These are phyloP conservation scores for Sporothrix euskadiensis DNA, from an alignment of 2,329 filamentous ascomycete species.

Conservation along the genomic window DNA sequence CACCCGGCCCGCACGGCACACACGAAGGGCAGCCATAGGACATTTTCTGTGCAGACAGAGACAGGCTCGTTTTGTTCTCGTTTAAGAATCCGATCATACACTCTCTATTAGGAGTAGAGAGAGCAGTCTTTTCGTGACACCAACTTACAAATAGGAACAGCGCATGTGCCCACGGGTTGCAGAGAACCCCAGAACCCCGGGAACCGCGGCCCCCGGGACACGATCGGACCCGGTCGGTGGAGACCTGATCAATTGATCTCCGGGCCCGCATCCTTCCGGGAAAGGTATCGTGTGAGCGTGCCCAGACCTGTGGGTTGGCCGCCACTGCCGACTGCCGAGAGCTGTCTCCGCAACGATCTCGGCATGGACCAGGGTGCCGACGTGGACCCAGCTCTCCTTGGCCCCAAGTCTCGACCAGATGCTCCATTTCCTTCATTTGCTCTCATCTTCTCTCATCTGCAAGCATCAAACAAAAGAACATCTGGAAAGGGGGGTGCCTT, in stretches of 20 bases:
- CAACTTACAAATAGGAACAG: neutral
- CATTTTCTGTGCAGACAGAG: neutral
- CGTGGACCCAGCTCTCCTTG: neutral
- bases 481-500: neutral
- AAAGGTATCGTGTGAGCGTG: neutral
- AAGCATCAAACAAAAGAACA: neutral
- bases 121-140: neutral
- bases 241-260: neutral
- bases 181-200: no score
- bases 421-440: neutral
- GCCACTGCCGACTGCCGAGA: conserved; percentile 3
- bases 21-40: neutral
- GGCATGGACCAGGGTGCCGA: neutral
- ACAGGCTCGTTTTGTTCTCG: neutral
- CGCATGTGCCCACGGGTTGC: no score
- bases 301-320: neutral
- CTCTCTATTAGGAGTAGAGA: neutral
- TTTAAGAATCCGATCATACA: neutral
- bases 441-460: neutral
- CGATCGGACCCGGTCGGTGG: neutral
- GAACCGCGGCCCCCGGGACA: neutral
- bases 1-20: neutral
- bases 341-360: neutral
- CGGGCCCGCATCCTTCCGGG: neutral
- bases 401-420: neutral